Evolutionary conservation across 805 yeast genomes (phyloP), one percentile per base, ranked within the genome.

Genomic region (Metschnikowia koreensis): DNA sequence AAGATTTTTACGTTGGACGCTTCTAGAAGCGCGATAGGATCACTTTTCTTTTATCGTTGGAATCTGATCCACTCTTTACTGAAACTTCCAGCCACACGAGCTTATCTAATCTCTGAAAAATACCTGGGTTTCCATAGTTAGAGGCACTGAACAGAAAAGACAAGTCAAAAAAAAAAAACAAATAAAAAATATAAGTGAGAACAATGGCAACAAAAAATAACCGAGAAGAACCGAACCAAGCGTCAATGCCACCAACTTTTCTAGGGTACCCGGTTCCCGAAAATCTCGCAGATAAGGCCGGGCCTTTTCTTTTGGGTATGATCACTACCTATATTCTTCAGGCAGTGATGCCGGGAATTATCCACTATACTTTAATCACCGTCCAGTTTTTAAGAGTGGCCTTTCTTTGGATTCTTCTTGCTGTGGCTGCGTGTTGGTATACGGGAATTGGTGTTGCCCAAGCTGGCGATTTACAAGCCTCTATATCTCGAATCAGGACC

Each of bases 341-440:
- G 44, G 43, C 56, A n/a, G 53, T 59, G 43, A 60, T 58, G 38
- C 69, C 71, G 6, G 47, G 56, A 6, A 41, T 72, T 17, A 5
- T 49, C 8, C 54, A 62, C 51, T 67, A 60, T 48, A 61, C 65
- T 1, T 46, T 51, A 11, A 50, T 58, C 13, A 44, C 57, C 13
- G 59, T 62, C 15, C 53, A 59, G 38, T 46, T 67, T 17, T 36
- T 66, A 16, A 65, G 64, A 47, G 44, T 65, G 38, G 68, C 61
- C 5, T 33, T 63, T 3, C 27, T 67, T 1, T 66, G 70, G 67
- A 64, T 58, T 1, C 50, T 58, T 1, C 38, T 67, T 5, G 34
- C 64, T 1, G 71, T 65, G 13, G 63, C 59, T 0, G 53, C 58
- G 10, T 59, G 59, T 38, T 66, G 71, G 69, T 70, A 69, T 55